Conservation (phyloP, 1,284 basidiomycete species). For the Schizophyllum commune region DNA sequence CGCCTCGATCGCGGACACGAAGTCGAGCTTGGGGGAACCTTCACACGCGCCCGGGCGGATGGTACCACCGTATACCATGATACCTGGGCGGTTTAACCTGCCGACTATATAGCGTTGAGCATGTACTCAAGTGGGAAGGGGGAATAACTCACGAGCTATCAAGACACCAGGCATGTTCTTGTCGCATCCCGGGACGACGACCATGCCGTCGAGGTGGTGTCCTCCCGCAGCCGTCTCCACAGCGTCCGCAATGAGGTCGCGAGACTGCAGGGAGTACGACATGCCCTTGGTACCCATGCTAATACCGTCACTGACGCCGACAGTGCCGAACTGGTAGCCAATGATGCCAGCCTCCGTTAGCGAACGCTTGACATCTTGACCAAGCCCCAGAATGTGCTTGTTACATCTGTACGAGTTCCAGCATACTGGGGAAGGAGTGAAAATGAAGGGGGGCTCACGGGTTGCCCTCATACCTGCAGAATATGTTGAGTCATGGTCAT, state of each 20-base stretch:
- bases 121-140: constrained; percentile 14
- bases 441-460: constrained; percentile 50
- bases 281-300: constrained; percentile 93
- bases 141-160: constrained; percentile 72
- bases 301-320: constrained; percentile 96
- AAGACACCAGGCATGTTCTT: constrained; percentile 98
- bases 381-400: constrained; percentile 84
- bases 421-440: constrained; percentile 1
- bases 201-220: constrained; percentile 98
- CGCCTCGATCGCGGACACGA: constrained; percentile 92
- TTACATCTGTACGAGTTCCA: constrained; percentile 62
- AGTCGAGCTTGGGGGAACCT: constrained; percentile 75
- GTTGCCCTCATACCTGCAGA: constrained; percentile 79
- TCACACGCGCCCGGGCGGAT: constrained; percentile 88
- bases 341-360: constrained; percentile 69
- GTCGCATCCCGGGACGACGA: constrained; percentile 93
- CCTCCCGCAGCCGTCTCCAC: constrained; percentile 96
- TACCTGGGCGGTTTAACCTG: constrained; percentile 85
- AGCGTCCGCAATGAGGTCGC: constrained; percentile 92
- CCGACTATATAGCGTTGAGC: constrained; percentile 50
- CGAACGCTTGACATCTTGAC: constrained; percentile 81
- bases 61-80: constrained; percentile 97
- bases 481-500: constrained; percentile 5
- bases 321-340: constrained; percentile 96
- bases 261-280: constrained; percentile 92